These are phyloP conservation scores for Sporothrix schenckii DNA, from an alignment of 2,329 filamentous ascomycete genomes.

Conservation along the genomic window DNA sequence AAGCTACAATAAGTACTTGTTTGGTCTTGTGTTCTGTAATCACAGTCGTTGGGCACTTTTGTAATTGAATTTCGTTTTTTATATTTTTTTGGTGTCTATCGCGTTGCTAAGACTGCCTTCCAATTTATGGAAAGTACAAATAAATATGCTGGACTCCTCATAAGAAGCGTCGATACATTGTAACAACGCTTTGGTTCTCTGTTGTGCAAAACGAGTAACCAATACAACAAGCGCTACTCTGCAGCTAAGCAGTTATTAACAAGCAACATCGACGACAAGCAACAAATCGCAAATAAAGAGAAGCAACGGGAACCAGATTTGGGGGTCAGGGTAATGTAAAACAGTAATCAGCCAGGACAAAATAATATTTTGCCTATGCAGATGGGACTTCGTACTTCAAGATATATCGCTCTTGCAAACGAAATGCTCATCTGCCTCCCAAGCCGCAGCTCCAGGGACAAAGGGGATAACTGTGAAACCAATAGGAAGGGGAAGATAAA, in stretches of 20 bases:
- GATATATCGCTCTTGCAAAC: neutral
- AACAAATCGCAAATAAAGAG: neutral
- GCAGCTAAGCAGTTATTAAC: neutral
- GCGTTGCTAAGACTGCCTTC: neutral
- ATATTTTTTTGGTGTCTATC: slow-evolving; percentile 22
- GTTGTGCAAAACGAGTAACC: neutral
- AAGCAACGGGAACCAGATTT: neutral
- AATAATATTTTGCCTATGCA: neutral
- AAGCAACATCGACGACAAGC: neutral
- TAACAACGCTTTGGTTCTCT: neutral
- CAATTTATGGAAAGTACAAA: neutral
- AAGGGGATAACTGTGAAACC: neutral
- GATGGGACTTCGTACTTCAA: neutral
- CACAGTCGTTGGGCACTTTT: no score
- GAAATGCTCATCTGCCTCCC: neutral
- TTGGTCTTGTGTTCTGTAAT: neutral
- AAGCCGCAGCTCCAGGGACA: neutral
- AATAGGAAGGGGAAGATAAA: neutral
- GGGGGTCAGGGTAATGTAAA: neutral
- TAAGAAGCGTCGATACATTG: neutral
- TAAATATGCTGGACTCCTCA: neutral
- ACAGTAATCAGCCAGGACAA: neutral
- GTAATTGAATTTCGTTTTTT: slow-evolving; percentile 20
- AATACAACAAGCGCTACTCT: neutral
- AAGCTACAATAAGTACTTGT: neutral